Percentiles rank a stretch among this genome's conserved stretches.
Evolutionary conservation across 352 stramenopile genomes (phyloP).

Genomic region (Phytophthora pini): DNA sequence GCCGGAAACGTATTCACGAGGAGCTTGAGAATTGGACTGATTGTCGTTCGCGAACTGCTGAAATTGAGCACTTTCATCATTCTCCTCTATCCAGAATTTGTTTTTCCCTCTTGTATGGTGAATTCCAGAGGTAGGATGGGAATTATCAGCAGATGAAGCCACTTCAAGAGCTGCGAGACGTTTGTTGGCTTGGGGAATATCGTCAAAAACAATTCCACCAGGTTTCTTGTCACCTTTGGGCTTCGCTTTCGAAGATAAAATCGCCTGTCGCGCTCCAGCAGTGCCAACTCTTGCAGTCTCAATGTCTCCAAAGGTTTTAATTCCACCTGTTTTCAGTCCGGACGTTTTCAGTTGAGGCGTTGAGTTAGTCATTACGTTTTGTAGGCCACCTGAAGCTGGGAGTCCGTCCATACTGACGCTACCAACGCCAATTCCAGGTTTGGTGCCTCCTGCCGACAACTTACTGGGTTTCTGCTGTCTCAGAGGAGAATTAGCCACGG

Average conservation of each 20-base stretch:
- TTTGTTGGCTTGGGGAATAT: not conserved
- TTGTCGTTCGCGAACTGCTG: not conserved
- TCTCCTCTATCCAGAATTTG: not conserved
- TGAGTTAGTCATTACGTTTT: slow-evolving; percentile 7
- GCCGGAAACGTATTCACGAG: slow-evolving; percentile 25
- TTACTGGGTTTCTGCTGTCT: slow-evolving; percentile 13
- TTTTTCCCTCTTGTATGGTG: not conserved
- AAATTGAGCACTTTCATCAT: not conserved
- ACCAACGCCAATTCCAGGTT: not conserved
- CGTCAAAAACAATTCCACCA: slow-evolving; percentile 20
- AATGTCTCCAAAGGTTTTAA: slow-evolving; percentile 9
- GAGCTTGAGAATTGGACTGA: not conserved
- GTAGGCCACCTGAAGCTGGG: slow-evolving; percentile 1
- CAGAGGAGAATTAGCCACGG: not conserved
- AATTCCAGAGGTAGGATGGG: too few species aligned
- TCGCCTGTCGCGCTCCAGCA: slow-evolving; percentile 5
- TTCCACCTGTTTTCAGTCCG: not conserved
- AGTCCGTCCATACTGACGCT: slow-evolving; percentile 15
- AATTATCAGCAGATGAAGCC: not conserved
- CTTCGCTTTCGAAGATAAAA: slow-evolving; percentile 16
- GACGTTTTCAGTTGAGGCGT: slow-evolving; percentile 12
- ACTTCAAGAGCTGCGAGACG: slow-evolving; percentile 12
- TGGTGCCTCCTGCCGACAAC: slow-evolving; percentile 7
- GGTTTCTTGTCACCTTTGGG: slow-evolving; percentile 13
- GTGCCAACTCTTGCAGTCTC: slow-evolving; percentile 5